Evolutionary conservation across 345 rosid genomes (phyloP), one percentile per base, ranked within the genome.

Genomic region (Lepidium sativum): DNA sequence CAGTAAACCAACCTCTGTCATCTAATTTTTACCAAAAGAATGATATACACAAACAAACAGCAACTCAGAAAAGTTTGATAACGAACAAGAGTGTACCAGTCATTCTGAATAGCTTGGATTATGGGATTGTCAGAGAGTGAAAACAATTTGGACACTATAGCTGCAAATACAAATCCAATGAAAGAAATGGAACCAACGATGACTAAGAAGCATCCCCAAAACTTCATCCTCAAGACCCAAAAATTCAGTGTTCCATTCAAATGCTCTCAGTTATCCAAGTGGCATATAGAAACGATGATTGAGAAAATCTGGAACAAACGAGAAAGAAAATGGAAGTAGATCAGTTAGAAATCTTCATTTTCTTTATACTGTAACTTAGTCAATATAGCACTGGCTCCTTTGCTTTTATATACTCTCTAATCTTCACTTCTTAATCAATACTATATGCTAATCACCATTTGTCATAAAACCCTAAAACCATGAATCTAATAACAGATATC

Each of bases 31-130:
- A n/a, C n/a, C n/a, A n/a, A n/a, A n/a, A n/a, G n/a, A n/a, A n/a
- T n/a, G n/a, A n/a, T n/a, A n/a, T n/a, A n/a, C n/a, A n/a, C n/a
- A n/a, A n/a, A n/a, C n/a, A n/a, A n/a, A n/a, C n/a, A n/a, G n/a
- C n/a, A n/a, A n/a, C n/a, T n/a, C n/a, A n/a, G n/a, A n/a, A n/a
- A n/a, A 23, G 25, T 4, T 23, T 23, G 25, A 23, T 23, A 23
- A 23, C 25, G 25, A 23, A 23, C 40, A 34, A 49, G 56, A 37
- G 47, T 14, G 58, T 86, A 86, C 74, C 68, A 32, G 8, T 69
- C 74, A 21, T 59, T 60, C 58, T 69, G 54, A 4, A 69, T 69
- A 42, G 74, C 60, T 69, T 51, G 60, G 53, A 69, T 23, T 5
- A 69, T 8, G 29, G 74, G 61, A 60, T 69, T 60, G 13, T 40